These are phyloP conservation scores for Lyophyllum decastes DNA, from an alignment of 768 basidiomycete genomes.

Conservation along the genomic window DNA sequence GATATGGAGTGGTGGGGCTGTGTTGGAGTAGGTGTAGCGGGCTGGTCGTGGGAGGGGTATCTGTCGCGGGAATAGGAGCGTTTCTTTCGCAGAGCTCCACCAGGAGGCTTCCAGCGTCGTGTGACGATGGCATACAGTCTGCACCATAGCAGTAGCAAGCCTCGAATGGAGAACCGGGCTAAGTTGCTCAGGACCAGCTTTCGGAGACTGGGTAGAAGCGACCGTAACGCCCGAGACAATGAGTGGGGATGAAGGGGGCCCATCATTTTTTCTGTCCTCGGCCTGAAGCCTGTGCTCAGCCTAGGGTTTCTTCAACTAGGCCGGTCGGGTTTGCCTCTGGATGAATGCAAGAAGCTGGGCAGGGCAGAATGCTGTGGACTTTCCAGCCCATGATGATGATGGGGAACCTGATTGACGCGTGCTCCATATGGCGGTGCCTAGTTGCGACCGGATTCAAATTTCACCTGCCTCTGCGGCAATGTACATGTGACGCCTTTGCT, in stretches of 20 bases:
- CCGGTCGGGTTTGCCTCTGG: neutral
- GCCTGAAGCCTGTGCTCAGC: neutral
- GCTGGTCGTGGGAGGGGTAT: neutral
- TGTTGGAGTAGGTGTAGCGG: neutral
- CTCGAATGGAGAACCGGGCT: conserved; percentile 1
- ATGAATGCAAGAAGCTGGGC: neutral
- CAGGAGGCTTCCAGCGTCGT: neutral
- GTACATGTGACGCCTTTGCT: too few relatives aligned
- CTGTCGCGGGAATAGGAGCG: neutral
- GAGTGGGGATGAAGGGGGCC: neutral
- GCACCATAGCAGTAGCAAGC: conserved; percentile 5
- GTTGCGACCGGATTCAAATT: neutral
- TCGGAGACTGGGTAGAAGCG: conserved; percentile 4
- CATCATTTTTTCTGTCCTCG: neutral
- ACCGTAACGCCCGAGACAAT: neutral
- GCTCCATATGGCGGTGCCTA: neutral
- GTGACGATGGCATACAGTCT: neutral
- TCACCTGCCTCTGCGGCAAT: neutral
- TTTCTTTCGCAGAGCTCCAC: neutral
- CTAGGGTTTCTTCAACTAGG: neutral
- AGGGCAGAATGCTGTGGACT: neutral
- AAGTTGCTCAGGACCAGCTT: conserved; percentile 6
- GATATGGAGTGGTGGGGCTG: neutral
- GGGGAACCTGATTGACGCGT: neutral
- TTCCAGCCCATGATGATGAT: neutral